Evolutionary conservation across 176 grass and related monocot genomes (phyloP).

Genomic region (Oryza nivara): DNA sequence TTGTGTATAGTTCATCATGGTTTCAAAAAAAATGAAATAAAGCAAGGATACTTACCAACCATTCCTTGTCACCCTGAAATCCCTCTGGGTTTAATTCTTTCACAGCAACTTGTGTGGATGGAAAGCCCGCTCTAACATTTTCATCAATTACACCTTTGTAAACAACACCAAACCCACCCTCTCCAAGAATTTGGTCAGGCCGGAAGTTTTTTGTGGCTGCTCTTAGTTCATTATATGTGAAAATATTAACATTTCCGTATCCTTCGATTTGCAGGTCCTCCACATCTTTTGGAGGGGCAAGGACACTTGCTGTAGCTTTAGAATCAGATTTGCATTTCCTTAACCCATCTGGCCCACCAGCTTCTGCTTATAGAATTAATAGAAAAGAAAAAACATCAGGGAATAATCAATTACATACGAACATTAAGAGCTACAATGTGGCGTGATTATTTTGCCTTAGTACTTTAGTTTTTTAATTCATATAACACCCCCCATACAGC

Average conservation of each 20-base stretch:
- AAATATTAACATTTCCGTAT: constrained; percentile 83
- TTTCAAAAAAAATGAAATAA: constrained; percentile 22
- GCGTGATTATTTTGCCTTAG: not conserved
- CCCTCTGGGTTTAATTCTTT: constrained; percentile 96
- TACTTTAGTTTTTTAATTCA: too few relatives aligned
- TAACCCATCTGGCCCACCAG: constrained; percentile 45
- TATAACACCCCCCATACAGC: not conserved
- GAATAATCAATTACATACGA: constrained; percentile 14
- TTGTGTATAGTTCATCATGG: not conserved
- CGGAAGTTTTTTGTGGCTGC: constrained; percentile 90
- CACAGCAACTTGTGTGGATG: constrained; percentile 79
- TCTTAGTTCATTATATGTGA: constrained; percentile 79
- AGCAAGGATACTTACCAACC: constrained; percentile 62
- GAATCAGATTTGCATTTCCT: constrained; percentile 63
- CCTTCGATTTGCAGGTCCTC: constrained; percentile 75
- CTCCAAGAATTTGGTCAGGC: constrained; percentile 87
- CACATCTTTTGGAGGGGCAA: constrained; percentile 87
- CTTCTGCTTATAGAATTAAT: constrained; percentile 49
- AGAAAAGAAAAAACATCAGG: constrained; percentile 33
- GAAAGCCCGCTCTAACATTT: constrained; percentile 72
- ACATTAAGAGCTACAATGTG: not conserved
- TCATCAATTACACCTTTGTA: constrained; percentile 94
- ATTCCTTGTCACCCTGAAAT: constrained; percentile 96
- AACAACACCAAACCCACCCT: constrained; percentile 96
- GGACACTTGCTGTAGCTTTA: constrained; percentile 56